A percentile compares a stretch with the other conserved stretches of the same genome.
These are phyloP conservation scores for Verticillium tricorpus DNA, from an alignment of 2,329 filamentous ascomycete genomes.

Conservation along the genomic window DNA sequence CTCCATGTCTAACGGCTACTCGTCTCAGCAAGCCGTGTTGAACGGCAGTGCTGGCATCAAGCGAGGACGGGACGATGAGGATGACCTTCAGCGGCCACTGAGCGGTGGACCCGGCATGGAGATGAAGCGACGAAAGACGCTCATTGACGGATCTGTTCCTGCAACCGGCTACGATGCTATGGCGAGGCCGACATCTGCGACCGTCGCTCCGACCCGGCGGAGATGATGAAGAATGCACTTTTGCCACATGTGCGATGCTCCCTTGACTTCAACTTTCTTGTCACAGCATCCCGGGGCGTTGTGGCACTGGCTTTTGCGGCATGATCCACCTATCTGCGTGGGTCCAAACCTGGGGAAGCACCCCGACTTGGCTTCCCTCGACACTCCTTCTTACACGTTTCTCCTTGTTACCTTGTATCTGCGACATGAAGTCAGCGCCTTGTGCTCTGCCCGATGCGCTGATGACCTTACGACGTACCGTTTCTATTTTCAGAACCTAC, in stretches of 20 bases:
- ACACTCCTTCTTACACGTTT: slow-evolving; percentile 9
- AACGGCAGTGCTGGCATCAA: slow-evolving; percentile 56
- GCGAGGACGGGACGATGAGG: slow-evolving; percentile 54
- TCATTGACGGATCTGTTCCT: slow-evolving; percentile 56
- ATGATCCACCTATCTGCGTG: slow-evolving; percentile 2
- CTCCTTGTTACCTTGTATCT: slow-evolving; percentile 18
- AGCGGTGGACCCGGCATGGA: slow-evolving; percentile 53
- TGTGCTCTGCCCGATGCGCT: slow-evolving; percentile 20
- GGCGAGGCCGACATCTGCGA: slow-evolving; percentile 40
- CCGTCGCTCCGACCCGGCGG: slow-evolving; percentile 33
- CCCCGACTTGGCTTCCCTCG: background rate
- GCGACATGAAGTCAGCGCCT: slow-evolving; percentile 16
- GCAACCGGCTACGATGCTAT: slow-evolving; percentile 45
- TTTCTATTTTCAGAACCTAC: slow-evolving; percentile 26
- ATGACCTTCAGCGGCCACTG: slow-evolving; percentile 54
- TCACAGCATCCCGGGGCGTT: slow-evolving; percentile 10
- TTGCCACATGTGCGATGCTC: background rate
- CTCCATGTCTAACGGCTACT: slow-evolving; percentile 58
- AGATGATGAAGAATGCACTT: slow-evolving; percentile 23
- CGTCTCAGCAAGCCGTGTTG: slow-evolving; percentile 56
- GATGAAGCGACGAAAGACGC: slow-evolving; percentile 75
- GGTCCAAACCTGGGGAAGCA: background rate
- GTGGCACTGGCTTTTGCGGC: slow-evolving; percentile 6
- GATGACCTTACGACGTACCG: slow-evolving; percentile 32
- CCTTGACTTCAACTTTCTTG: background rate